Base-by-base conservation (phyloP, 257 asterid species). In the Fraxinus excelsior region DNA sequence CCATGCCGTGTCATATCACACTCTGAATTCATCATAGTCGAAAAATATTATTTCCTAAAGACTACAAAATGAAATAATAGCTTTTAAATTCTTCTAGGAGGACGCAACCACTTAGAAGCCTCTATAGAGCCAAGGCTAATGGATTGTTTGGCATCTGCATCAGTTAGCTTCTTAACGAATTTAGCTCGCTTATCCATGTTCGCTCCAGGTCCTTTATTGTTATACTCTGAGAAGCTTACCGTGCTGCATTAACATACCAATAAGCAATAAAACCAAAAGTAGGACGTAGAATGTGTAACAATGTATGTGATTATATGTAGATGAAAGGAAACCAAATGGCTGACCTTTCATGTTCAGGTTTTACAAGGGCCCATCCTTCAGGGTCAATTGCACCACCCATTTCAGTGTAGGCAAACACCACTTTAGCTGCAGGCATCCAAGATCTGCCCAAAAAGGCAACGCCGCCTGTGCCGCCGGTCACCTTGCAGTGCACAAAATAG, bases 91-190 rank as follows among this genome's bases (percentile, higher is more conserved):
- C 74, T 21, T 2, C 77, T 9, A 1, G 94, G 92, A 64, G 97
- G 97, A 42, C 85, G 88, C 34, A 95, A 78, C 99, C 99, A 95
- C 32, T 79, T 76, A 25, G 92, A 80, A 3, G 80, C 99, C 72
- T 82, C 88, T 13, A 95, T 82, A 46, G 18, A 91, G 3, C 13
- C 85, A 44, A 95, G 92, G 44, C 72, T 78, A 68, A 88, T 32
- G 80, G 75, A 90, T 38, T 83, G 88, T 38, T 80, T 67, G 5
- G 75, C 90, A 0, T 90, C 88, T 32, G 26, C 82, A 2, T 58
- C 83, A 1, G 16, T 82, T 37, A 95, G 80, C 80, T 85, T 82
- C 91, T 87, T 91, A 1, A 31, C 38, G 40, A 58, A 93, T 2
- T 58, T 0, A 3, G n/a, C 91, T 49, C 96, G 75, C 32, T 23